Base-by-base conservation (phyloP, 2,329 filamentous ascomycete species). In the Coniosporium uncinatum region DNA sequence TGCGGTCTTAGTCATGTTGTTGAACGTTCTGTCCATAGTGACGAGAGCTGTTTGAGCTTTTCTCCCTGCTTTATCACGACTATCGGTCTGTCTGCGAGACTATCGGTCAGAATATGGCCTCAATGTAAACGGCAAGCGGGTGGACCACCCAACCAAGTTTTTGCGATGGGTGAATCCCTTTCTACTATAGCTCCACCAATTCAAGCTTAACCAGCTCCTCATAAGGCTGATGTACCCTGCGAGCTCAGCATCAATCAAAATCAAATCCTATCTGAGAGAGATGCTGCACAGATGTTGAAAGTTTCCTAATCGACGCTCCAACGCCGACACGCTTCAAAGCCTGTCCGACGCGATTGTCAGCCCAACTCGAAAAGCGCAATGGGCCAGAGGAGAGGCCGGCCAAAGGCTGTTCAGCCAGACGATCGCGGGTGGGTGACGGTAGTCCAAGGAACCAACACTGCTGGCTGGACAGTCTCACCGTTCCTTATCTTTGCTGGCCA, bases 371-470 rank as follows among this genome's bases (percentile, higher is more conserved):
- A n/a, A n/a, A 8, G 8, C 8, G 8, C n/a, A 8, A 29, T n/a
- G 24, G 24, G n/a, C 24, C n/a, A 58, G 35, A 45, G 48, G 39
- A 32, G 36, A 24, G 44, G 41, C 36, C 47, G 35, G 34, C 40
- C 40, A 39, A 55, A 52, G 42, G 37, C 38, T 40, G 31, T 51
- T 13, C 42, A 57, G 40, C 49, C 46, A 44, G 44, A 46, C 13
- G 57, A 55, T 43, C 35, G 49, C n/a, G 48, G 57, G 45, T 59
- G 40, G 47, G 46, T 46, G 20, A 57, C 49, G 42, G 38, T 46
- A 14, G 57, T 58, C 33, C 16, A 54, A 22, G 40, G 34, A 14
- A 44, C 57, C 24, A 54, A 49, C 42, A 42, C 50, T 17, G 14
- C 16, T 5, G 49, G 52, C 13, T 57, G 38, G 43, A 41, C 27